Evolutionary conservation across 768 basidiomycete species (phyloP).

Genomic region (Termitomyces sp.): DNA sequence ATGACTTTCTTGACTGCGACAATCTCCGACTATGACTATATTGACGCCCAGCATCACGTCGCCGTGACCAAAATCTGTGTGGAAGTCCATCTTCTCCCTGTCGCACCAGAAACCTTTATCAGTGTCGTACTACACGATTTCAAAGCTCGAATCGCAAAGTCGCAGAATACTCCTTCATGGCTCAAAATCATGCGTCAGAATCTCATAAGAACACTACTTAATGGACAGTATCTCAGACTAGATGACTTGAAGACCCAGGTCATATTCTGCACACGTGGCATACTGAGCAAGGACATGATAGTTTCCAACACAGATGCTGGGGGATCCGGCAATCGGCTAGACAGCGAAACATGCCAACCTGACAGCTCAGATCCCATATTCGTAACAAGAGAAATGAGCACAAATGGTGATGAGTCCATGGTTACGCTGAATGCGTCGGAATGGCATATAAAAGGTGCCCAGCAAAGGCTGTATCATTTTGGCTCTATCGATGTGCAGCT

Average conservation of each 20-base stretch:
- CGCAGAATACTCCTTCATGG: conserved; percentile 31
- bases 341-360: neutral
- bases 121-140: conserved; percentile 31
- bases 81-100: conserved; percentile 34
- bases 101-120: conserved; percentile 28
- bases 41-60: conserved; percentile 20
- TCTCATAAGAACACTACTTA: conserved; percentile 30
- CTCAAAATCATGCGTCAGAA: conserved; percentile 29
- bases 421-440: conserved; percentile 22
- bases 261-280: conserved; percentile 18
- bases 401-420: conserved; percentile 25
- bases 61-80: conserved; percentile 15
- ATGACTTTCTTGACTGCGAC: conserved; percentile 28
- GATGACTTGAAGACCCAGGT: conserved; percentile 31
- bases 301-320: neutral
- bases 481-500: conserved; percentile 31
- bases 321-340: neutral
- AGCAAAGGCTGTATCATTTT: conserved; percentile 33
- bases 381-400: neutral
- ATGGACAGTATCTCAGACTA: conserved; percentile 33
- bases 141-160: conserved; percentile 26
- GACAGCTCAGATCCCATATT: neutral
- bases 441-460: conserved; percentile 31
- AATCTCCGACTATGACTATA: conserved; percentile 24
- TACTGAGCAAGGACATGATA: neutral